Base-by-base conservation (phyloP, 306 rosid genomes). In the Mimosa pudica region DNA sequence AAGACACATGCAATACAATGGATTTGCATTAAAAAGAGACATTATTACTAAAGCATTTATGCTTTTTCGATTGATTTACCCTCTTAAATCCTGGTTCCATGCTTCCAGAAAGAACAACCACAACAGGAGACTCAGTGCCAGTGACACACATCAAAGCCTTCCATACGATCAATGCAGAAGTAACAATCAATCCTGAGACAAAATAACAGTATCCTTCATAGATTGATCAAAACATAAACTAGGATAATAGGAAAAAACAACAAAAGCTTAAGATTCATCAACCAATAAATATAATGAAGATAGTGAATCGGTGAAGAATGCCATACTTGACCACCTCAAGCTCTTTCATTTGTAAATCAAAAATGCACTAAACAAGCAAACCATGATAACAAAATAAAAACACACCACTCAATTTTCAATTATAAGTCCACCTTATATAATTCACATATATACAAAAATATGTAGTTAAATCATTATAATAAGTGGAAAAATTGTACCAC, bases 21-120 rank as follows among this genome's bases (percentile, higher is more conserved):
- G 42, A 38, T 38, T 38, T 3, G 42, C 42, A 38, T 0, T 38
- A 38, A 38, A 3, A 38, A 10, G 36, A 46, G 45, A 80, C 52
- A 78, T 7, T 63, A 63, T 18, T 54, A 45, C 65, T 73, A 71
- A 64, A 70, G 48, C 58, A 42, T 80, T 51, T 62, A 74, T 14
- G 38, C 44, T n/a, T n/a, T 54, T n/a, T 71, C 38, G 48, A 36
- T 38, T 72, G 44, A 38, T 86, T 79, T 74, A 88, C 97, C 87
- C 98, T 84, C 90, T 76, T 83, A 77, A 94, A 92, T 45, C 95
- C 97, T 6, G 98, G 98, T 81, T 94, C 97, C 98, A 94, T 94
- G 84, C 97, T 94, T 48, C 92, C 97, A n/a, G 98, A 92, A 69
- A 94, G 84, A 78, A 94, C 98, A 73, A 94, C 98, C 17, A 94